A percentile compares a stretch with the other conserved stretches of the same genome.
phyloP scores from a whole-genome alignment of 2,329 filamentous ascomycete genomes.

The Setomelanomma holmii region DNA sequence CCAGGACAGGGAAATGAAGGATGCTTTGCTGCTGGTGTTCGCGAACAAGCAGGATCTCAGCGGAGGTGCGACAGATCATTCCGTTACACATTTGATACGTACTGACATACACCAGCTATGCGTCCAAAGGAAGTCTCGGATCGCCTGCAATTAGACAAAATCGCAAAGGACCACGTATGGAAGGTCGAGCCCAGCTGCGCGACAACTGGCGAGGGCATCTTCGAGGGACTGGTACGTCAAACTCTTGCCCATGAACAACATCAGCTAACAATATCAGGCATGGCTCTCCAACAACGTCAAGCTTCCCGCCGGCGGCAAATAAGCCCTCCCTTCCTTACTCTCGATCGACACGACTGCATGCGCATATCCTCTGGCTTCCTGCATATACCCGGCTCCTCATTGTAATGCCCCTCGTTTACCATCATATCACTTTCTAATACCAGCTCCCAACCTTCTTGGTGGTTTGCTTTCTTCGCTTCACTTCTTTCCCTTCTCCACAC shows the following conservation, averaged over 20 bases:
- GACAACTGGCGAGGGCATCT: conserved; percentile 61
- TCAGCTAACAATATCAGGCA: conserved; percentile 39
- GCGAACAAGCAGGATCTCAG: conserved; percentile 99
- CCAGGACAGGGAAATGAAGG: conserved; percentile 98
- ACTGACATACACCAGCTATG: conserved; percentile 50
- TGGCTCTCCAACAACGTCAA: conserved; percentile 62
- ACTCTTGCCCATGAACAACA: not conserved
- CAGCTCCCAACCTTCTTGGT: conserved; percentile 4
- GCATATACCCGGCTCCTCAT: conserved; percentile 47
- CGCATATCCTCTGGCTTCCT: conserved; percentile 34
- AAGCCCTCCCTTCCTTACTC: conserved; percentile 17
- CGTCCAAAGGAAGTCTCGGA: conserved; percentile 59
- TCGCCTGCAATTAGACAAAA: conserved; percentile 56
- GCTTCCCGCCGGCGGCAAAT: conserved; percentile 49
- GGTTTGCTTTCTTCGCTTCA: conserved; percentile 8
- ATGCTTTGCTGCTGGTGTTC: conserved; percentile 95
- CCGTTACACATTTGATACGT: not conserved
- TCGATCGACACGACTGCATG: conserved; percentile 45
- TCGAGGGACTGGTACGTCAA: conserved; percentile 55
- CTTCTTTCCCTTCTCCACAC: conserved; percentile 4
- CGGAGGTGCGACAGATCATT: conserved; percentile 65
- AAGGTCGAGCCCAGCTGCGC: conserved; percentile 63
- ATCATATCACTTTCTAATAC: conserved; percentile 34
- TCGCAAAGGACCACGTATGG: conserved; percentile 61
- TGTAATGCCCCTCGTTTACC: conserved; percentile 29